Percentiles rank a stretch among this genome's conserved stretches.
These are phyloP conservation scores for Lactifluus hygrophoroides DNA, from an alignment of 768 basidiomycete species.

Conservation along the genomic window DNA sequence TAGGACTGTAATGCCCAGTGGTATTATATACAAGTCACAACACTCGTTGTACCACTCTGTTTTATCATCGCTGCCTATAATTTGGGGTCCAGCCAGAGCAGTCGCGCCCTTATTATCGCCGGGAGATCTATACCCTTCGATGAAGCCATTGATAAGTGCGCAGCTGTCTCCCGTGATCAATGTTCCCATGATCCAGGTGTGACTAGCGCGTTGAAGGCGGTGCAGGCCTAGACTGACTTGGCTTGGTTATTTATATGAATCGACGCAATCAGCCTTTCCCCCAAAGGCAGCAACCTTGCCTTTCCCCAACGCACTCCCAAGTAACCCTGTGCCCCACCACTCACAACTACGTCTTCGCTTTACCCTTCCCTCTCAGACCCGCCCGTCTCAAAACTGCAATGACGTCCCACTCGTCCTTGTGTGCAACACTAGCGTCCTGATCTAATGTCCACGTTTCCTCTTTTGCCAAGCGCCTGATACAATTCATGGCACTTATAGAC, in stretches of 20 bases:
- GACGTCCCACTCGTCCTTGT: slow-evolving; percentile 1
- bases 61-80: no score
- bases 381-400: background rate
- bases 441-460: background rate
- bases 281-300: no score
- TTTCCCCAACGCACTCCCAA: background rate
- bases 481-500: background rate
- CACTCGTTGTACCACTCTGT: no score
- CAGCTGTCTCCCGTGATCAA: background rate
- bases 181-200: background rate
- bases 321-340: background rate
- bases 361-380: background rate
- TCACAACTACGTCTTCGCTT: background rate
- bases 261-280: background rate
- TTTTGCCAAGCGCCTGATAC: background rate
- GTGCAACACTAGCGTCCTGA: background rate
- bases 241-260: background rate
- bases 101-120: background rate
- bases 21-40: background rate
- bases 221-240: background rate
- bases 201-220: background rate
- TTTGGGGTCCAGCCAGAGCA: no score
- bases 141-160: background rate
- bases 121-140: background rate
- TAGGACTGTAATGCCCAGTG: background rate